A percentile compares a stretch with the other conserved stretches of the same genome.
Conservation (phyloP, 73 alveolate genomes). For the Paramecium biaurelia region DNA sequence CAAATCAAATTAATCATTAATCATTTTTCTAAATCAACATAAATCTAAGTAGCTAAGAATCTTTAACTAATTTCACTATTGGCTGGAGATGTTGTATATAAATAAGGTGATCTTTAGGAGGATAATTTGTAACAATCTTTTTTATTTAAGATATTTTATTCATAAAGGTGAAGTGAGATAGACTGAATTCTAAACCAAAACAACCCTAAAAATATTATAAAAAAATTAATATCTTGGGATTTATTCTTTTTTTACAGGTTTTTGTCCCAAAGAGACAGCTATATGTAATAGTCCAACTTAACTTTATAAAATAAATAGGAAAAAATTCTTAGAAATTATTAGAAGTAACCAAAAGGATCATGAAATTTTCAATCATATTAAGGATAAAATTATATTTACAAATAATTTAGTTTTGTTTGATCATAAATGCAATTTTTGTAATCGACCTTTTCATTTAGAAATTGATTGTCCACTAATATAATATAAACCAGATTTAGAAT, state of each 20-base stretch:
- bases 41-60: background rate
- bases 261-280: slow-evolving; percentile 2
- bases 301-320: slow-evolving; percentile 28
- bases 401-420: background rate
- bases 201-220: background rate
- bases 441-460: background rate
- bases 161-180: background rate
- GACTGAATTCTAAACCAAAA: background rate
- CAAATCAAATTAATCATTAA: background rate
- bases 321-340: background rate
- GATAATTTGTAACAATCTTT: background rate
- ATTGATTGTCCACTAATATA: background rate
- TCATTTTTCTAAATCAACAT: background rate
- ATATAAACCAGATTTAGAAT: slow-evolving; percentile 6
- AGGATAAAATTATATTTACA: background rate
- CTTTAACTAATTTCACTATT: background rate
- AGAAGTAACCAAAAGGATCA: slow-evolving; percentile 2
- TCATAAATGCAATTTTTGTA: slow-evolving; percentile 20
- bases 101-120: background rate
- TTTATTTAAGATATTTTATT: background rate
- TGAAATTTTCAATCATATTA: slow-evolving; percentile 31
- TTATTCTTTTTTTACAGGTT: slow-evolving; percentile 36
- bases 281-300: slow-evolving; percentile 8
- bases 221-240: slow-evolving; percentile 20
- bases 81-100: slow-evolving; percentile 23